Evolutionary conservation across 495 filamentous ascomycete species (phyloP), one percentile per base, ranked within the genome.

Genomic region (Aspergillus panamensis): DNA sequence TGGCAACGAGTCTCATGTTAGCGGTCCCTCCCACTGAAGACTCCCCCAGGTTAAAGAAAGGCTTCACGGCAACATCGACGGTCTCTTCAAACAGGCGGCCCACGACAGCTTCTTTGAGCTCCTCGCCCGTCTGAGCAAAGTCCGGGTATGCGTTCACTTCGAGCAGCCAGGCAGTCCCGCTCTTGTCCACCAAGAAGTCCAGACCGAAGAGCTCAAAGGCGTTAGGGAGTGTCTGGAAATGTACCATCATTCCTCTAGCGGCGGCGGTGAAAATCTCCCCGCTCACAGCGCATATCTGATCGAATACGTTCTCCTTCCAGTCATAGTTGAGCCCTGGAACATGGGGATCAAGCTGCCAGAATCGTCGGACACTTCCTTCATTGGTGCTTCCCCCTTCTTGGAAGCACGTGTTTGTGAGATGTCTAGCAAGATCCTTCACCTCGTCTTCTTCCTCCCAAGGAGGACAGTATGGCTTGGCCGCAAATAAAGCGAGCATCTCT

Each of bases 141-240:
- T 98, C 94, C 45, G 94, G 94, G 70, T 92, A 98, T 1, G 93
- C 88, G 73, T 98, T 98, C n/a, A 96, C 81, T 77, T 98, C 94
- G 51, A 98, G 70, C 65, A 97, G 71, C 80, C 82, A 96, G 19
- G 84, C 82, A 3, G 56, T 78, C 0, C 84, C 84, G 4, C 59
- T 47, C 6, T 70, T 80, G 69, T 92, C 90, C 12, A 96, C 85
- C 59, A 98, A 62, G 67, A 95, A 98, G 66, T 98, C 94, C 21
- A 97, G 63, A 1, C 94, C 94, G 66, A 88, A 98, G 20, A 96
- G 72, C 78, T 98, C 94, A 66, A 97, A 97, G 3, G 86, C 89
- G 65, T 94, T 90, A 0, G 86, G 83, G 21, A 96, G 69, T 5
- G 91, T 85, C 66, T 96, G 92, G 79, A 98, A 98, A 79, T 98